These are phyloP conservation scores for Veloporphyrellus conicus DNA, from an alignment of 1,284 basidiomycete species.

Conservation along the genomic window DNA sequence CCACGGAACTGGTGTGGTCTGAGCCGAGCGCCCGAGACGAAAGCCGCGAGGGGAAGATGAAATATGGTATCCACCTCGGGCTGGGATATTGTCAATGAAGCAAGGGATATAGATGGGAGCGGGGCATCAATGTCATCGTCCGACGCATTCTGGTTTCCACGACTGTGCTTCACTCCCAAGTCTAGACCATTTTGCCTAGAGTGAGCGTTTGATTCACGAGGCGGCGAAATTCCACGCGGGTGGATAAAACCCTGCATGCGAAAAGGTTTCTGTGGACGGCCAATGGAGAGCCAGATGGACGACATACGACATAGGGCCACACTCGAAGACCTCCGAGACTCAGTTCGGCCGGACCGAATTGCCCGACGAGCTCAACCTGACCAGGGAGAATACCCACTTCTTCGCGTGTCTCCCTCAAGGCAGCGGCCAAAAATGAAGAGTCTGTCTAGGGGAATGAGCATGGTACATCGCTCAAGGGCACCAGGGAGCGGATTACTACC, in stretches of 20 bases:
- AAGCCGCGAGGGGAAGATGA: conserved; percentile 59
- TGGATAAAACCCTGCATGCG: conserved; percentile 58
- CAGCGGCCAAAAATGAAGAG: conserved; percentile 49
- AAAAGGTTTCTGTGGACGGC: not conserved
- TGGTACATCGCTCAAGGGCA: not conserved
- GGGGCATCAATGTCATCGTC: conserved; percentile 36
- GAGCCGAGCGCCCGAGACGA: conserved; percentile 46
- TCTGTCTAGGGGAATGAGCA: conserved; percentile 45
- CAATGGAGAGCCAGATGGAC: not conserved
- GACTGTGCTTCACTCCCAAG: not conserved
- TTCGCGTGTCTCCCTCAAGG: conserved; percentile 69
- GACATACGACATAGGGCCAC: conserved; percentile 70
- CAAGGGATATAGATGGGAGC: conserved; percentile 57
- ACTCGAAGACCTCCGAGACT: conserved; percentile 61
- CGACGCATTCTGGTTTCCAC: not conserved
- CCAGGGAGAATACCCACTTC: conserved; percentile 60
- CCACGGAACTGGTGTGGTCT: conserved; percentile 54
- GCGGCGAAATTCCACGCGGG: conserved; percentile 17
- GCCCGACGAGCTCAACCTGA: conserved; percentile 62
- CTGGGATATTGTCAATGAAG: conserved; percentile 49
- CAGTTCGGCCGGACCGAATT: conserved; percentile 56
- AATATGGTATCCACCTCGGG: conserved; percentile 67
- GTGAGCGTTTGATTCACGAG: not conserved
- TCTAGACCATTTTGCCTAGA: not conserved
- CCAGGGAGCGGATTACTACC: conserved; percentile 33